A percentile compares a stretch with the other conserved stretches of the same genome.
These are phyloP conservation scores for Ustilago xerochloae DNA, from an alignment of 1,284 basidiomycete genomes.

Conservation along the genomic window DNA sequence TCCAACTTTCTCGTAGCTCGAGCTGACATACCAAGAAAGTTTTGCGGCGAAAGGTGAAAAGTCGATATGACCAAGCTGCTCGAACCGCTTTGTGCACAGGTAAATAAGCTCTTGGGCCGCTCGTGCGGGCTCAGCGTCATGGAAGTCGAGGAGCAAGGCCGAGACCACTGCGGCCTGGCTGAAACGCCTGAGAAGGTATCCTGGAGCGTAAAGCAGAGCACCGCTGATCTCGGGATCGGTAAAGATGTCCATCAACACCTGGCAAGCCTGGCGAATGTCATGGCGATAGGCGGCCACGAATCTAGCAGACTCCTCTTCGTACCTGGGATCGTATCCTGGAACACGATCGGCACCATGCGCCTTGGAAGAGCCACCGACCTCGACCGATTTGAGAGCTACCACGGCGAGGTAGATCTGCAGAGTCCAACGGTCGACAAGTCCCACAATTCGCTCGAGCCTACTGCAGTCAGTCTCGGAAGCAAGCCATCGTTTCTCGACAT, in stretches of 20 bases:
- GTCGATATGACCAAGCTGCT: conserved; percentile 20
- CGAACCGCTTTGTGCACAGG: conserved; percentile 38
- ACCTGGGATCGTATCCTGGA: conserved; percentile 19
- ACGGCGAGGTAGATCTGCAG: conserved; percentile 33
- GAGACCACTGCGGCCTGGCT: conserved; percentile 23
- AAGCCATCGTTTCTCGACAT: conserved; percentile 41
- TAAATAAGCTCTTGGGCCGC: conserved; percentile 40
- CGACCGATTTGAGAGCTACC: conserved; percentile 29
- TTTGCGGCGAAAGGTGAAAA: conserved; percentile 14
- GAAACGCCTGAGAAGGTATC: conserved; percentile 37
- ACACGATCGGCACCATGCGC: conserved; percentile 11
- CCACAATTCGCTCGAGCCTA: conserved; percentile 40
- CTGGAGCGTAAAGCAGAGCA: conserved; percentile 40
- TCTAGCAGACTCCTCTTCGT: conserved; percentile 36
- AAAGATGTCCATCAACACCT: conserved; percentile 45
- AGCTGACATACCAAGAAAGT: conserved; percentile 27
- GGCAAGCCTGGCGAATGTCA: conserved; percentile 35
- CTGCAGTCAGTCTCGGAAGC: conserved; percentile 39
- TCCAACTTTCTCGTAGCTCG: conserved; percentile 32
- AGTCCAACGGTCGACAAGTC: conserved; percentile 39
- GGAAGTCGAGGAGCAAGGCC: conserved; percentile 25
- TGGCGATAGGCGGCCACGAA: conserved; percentile 36
- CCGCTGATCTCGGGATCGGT: conserved; percentile 44
- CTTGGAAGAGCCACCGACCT: conserved; percentile 19
- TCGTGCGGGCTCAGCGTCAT: conserved; percentile 27